Evolutionary conservation across 2,329 filamentous ascomycete species (phyloP).

Genomic region (Westerdykella aurantiaca): DNA sequence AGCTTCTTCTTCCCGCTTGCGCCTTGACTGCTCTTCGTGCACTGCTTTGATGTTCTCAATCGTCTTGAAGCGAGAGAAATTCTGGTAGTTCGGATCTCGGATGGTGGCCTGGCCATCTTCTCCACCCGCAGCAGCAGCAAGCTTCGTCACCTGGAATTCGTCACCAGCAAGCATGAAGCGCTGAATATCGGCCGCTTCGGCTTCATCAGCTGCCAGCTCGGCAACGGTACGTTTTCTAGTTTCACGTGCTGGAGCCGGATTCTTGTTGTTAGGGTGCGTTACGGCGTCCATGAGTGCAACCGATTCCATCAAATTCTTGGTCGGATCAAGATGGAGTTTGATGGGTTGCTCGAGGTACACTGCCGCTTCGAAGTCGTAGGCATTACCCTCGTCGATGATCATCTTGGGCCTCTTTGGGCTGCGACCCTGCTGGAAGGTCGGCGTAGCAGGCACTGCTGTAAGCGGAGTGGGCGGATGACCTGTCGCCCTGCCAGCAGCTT

Average conservation of each 20-base stretch:
- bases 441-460: constrained; percentile 48
- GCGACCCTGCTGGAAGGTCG: constrained; percentile 53
- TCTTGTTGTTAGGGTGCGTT: constrained; percentile 70
- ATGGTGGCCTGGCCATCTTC: constrained; percentile 57
- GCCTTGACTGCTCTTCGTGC: constrained; percentile 63
- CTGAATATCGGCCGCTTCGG: constrained; percentile 80
- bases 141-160: constrained; percentile 63
- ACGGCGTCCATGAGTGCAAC: constrained; percentile 66
- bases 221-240: constrained; percentile 88
- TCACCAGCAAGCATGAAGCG: constrained; percentile 90
- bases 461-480: constrained; percentile 65
- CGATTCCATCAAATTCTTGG: constrained; percentile 61
- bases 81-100: constrained; percentile 69
- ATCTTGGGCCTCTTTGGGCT: constrained; percentile 68
- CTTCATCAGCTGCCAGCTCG: constrained; percentile 92
- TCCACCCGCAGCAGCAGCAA: constrained; percentile 53
- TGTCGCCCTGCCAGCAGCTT: constrained; percentile 40
- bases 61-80: constrained; percentile 87
- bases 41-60: constrained; percentile 77
- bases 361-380: constrained; percentile 69
- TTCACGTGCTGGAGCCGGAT: constrained; percentile 75
- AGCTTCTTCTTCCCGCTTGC: constrained; percentile 48
- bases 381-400: constrained; percentile 68
- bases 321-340: constrained; percentile 72
- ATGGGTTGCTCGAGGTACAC: constrained; percentile 68